Base-by-base conservation (phyloP, 352 stramenopile species). In the Elongisporangium prolatum region DNA sequence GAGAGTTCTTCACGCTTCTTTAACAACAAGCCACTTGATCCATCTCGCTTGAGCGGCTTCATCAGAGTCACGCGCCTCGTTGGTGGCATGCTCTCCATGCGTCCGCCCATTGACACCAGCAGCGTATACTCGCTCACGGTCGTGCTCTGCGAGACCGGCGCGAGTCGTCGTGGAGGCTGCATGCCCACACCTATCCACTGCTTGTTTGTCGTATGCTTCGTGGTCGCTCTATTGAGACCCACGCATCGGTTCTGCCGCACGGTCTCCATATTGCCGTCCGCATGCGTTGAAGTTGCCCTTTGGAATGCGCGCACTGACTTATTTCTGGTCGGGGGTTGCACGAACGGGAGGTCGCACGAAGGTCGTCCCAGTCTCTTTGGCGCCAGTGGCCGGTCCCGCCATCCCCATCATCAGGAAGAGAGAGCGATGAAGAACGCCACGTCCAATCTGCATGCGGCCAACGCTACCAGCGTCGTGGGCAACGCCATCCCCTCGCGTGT, bases 401-500 rank as follows among this genome's bases (percentile, higher is more conserved):
- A 44, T 44, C 34, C 8, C 10, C 34, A 7, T 4, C 34, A 44
- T 44, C 34, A 40, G 51, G 17, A 25, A 37, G 51, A 40, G 25
- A 20, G 49, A 54, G 57, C 61, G 37, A 72, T 75, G 60, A 72
- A 72, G 53, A 82, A 80, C 62, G 61, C 69, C 38, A 58, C 75
- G 48, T 88, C 79, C 28, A 92, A 92, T 57, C 71, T 92, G 59
- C 83, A 92, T 65, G 83, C 83, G 24, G 83, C 83, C 53, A 92
- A 92, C 71, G 83, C 83, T 47, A 89, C 80, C 48, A 89, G 77
- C 59, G 72, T 91, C 51, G 79, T 93, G 50, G 84, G 84, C 52
- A 91, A 89, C 61, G 64, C 77, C 14, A 91, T 91, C 54, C 84
- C 84, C 8, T 66, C 72, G 34, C 80, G 84, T 57, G 52, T 69